Conservation (phyloP, 805 yeast species). For the Saturnispora dispora region DNA sequence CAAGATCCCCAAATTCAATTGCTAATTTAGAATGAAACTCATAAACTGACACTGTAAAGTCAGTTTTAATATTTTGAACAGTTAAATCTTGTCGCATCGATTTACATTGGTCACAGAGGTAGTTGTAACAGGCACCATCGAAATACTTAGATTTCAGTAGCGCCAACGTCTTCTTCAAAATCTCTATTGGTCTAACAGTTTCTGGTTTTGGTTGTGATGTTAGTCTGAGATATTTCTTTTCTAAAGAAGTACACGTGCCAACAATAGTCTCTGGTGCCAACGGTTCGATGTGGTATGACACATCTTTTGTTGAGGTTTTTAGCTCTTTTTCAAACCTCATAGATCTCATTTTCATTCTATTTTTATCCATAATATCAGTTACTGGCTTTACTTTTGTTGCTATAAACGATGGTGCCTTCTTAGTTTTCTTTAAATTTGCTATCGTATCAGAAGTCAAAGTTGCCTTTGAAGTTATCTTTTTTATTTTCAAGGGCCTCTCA, state of each 20-base stretch:
- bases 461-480: not conserved
- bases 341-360: constrained; percentile 24
- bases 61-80: constrained; percentile 77
- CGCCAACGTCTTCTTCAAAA: constrained; percentile 50
- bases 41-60: constrained; percentile 70
- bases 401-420: constrained; percentile 1
- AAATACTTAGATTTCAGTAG: constrained; percentile 45
- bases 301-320: constrained; percentile 12
- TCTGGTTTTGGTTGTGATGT: constrained; percentile 90
- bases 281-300: constrained; percentile 7
- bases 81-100: constrained; percentile 89
- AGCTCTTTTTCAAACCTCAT: constrained; percentile 39
- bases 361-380: not conserved
- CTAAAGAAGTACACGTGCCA: constrained; percentile 60
- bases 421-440: constrained; percentile 6
- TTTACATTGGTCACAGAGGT: constrained; percentile 82
- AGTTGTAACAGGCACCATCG: constrained; percentile 52
- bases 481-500: not conserved
- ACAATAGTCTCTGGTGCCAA: constrained; percentile 27
- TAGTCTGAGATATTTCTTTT: constrained; percentile 71
- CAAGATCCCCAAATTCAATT: constrained; percentile 71
- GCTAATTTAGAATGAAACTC: constrained; percentile 86
- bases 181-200: constrained; percentile 61
- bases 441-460: not conserved
- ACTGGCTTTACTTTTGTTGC: not conserved